Percentiles rank a stretch among this genome's conserved stretches.
These are phyloP conservation scores for Cutaneotrichosporon sp. DNA, from an alignment of 1,284 basidiomycete species.

Conservation along the genomic window DNA sequence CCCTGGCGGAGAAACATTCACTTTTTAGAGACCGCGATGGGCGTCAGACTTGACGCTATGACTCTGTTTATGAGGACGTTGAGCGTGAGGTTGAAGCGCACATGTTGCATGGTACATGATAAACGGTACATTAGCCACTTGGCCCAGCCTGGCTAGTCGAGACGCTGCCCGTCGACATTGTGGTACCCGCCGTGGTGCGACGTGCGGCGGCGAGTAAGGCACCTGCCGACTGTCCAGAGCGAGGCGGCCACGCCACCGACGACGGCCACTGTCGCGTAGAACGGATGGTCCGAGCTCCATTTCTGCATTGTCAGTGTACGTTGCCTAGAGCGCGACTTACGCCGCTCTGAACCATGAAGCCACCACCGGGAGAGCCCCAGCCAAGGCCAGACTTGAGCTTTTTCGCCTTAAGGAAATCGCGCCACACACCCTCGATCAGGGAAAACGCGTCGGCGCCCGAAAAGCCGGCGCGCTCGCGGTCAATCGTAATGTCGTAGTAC, in stretches of 20 bases:
- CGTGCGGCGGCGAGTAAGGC: conserved; percentile 25
- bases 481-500: conserved; percentile 56
- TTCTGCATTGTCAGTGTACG: not conserved
- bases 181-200: conserved; percentile 9
- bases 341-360: not conserved
- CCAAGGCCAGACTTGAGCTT: conserved; percentile 17
- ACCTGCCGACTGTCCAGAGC: conserved; percentile 33
- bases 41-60: no score
- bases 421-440: conserved; percentile 63
- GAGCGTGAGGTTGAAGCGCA: no score
- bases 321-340: not conserved
- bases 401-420: conserved; percentile 56
- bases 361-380: not conserved
- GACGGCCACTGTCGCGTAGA: conserved; percentile 35
- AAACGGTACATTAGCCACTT: no score
- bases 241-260: conserved; percentile 32
- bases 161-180: conserved; percentile 18
- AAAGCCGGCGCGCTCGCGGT: conserved; percentile 63
- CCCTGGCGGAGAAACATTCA: not conserved
- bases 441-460: conserved; percentile 59
- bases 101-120: no score
- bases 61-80: no score
- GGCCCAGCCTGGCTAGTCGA: conserved; percentile 2
- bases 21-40: no score
- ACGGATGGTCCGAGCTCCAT: conserved; percentile 37